Evolutionary conservation across 495 filamentous ascomycete genomes (phyloP), one percentile per base, ranked within the genome.

Genomic region (Pyrenula aspistea): DNA sequence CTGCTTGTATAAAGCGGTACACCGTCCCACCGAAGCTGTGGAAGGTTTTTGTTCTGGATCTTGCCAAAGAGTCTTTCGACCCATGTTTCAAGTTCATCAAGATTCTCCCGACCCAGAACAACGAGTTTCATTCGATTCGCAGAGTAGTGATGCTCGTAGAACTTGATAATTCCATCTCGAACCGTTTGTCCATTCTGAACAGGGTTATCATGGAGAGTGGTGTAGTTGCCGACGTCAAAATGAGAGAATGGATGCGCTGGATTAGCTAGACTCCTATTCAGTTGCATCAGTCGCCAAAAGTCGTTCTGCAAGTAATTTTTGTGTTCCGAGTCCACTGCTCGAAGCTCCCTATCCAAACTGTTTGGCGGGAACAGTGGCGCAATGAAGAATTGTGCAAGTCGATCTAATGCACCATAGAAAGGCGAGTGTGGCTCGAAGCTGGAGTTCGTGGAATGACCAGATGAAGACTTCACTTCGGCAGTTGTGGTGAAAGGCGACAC

Each of bases 281-380:
- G 77, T 67, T 99, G 93, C 69, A 91, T 83, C 58, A 96, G 70
- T 21, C 93, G 85, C 94, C 94, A 99, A 57, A 81, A 73, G 67
- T 99, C 93, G 69, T 81, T 95, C 72, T 99, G 93, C 22, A 99
- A 79, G 60, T 99, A 97, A 77, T 99, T 97, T 77, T 99, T 99
- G 72, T 97, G 95, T 67, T 99, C 93, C 0, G 93, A 97, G 71
- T 99, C 93, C 20, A 99, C 93, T 20, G 93, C 93, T 58, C 76
- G 81, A 57, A 99, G 74, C 71, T 99, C 93, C 24, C 93, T 83
- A 60, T 99, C 93, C 49, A 99, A 67, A 1, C 91, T 96, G 48
- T 84, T 89, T 55, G 84, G 82, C 12, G 96, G 78, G 68, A 97
- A 99, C 21, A 99, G 81, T 0, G 93, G 93, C 22, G 83, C 78